phyloP scores from a whole-genome alignment of 306 rosid genomes.

The Vigna hirtella region DNA sequence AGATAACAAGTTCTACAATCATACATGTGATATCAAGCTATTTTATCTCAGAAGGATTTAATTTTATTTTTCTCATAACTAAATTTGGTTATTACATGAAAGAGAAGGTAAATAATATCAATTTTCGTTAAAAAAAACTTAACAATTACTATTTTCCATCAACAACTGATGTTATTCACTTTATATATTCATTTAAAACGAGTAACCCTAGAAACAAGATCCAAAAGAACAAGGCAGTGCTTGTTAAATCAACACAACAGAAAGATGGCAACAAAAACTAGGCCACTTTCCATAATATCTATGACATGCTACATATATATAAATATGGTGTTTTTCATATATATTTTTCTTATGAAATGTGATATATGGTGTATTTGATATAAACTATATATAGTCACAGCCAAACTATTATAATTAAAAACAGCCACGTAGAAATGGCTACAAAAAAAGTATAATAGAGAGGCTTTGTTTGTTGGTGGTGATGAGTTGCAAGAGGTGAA shows the following conservation, averaged over 20 bases:
- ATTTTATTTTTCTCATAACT: too few species aligned
- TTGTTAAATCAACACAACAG: not conserved
- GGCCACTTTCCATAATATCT: not conserved
- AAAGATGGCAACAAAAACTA: conserved; percentile 22
- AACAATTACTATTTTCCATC: not conserved
- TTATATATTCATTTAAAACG: not conserved
- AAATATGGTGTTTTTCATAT: not conserved
- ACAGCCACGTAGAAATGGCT: conserved; percentile 3
- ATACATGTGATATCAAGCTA: not conserved
- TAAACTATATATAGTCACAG: not conserved
- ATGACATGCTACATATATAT: not conserved
- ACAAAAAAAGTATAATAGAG: not conserved
- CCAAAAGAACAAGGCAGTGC: not conserved
- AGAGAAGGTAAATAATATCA: not conserved
- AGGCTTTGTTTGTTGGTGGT: not conserved
- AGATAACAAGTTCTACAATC: not conserved
- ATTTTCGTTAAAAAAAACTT: not conserved
- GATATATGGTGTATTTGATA: not conserved
- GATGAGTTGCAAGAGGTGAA: not conserved
- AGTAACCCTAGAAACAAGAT: not conserved
- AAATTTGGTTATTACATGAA: not conserved
- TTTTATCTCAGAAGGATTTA: not conserved
- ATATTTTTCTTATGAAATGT: too few species aligned
- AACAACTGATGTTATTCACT: not conserved
- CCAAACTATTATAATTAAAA: not conserved